Base-by-base conservation (phyloP, 441 rosid species). In the Croton setiger region DNA sequence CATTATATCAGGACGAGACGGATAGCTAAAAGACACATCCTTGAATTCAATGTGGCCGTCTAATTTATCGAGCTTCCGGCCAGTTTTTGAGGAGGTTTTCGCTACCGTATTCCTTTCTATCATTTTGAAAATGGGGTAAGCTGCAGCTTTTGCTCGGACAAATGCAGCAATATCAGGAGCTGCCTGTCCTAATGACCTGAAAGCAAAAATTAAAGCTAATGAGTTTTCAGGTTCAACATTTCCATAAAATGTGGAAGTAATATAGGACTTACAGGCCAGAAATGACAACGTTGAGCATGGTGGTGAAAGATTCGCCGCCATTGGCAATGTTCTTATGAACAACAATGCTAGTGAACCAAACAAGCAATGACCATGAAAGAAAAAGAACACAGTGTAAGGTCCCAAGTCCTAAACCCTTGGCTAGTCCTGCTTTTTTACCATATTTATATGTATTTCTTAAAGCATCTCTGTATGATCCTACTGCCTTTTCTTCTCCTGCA, bases 241-340 rank as follows among this genome's bases (percentile, higher is more conserved):
- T 66, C 12, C 37, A 39, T n/a, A 27, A 41, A 52, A 68, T 12
- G 2, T 17, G 17, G 23, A 63, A 4, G 27, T 8, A 20, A 9
- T 39, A 23, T 18, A 36, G 36, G 56, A 76, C 88, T 86, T 87
- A 92, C 99, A 94, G 75, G 84, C 99, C 98, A 2, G 98, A 78
- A 53, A 92, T 87, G 53, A 92, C 99, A 52, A 92, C 99, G 67
- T 94, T 94, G 66, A 94, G 97, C 99, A 94, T 94, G 58, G 99
- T 94, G n/a, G 99, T 94, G 85, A 94, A 94, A 44, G 99, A 85
- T 66, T 88, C 86, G 17, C 96, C 99, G 8, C 98, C 99, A 72
- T 92, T 74, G 41, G 97, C 88, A 13, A 94, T 94, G 1, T 67
- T 35, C 70, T 94, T 94, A 57, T 94, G 99, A 44, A 94, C 99